Evolutionary conservation across 345 rosid species (phyloP).

Genomic region (Psidium guajava): DNA sequence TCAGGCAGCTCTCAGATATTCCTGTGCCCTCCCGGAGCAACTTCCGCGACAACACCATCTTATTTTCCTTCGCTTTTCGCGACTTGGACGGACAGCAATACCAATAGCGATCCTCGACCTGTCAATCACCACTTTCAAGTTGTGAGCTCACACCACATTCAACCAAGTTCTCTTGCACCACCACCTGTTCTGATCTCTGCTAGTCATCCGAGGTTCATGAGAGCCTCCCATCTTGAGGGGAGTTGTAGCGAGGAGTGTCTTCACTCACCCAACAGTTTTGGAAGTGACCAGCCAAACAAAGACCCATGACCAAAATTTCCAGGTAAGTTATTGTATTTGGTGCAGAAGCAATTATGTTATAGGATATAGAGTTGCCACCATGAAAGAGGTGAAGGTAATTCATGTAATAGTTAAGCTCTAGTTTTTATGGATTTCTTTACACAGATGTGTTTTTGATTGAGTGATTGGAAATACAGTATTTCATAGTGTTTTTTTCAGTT

Average conservation of each 20-base stretch:
- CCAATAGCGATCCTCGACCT: slow-evolving; percentile 17
- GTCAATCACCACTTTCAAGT: neutral
- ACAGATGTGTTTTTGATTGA: neutral
- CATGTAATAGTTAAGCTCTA: neutral
- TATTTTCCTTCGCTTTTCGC: slow-evolving; percentile 20
- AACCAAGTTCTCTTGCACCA: neutral
- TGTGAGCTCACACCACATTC: neutral
- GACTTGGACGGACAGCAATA: slow-evolving; percentile 7
- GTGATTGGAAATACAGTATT: neutral
- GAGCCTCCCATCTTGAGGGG: neutral
- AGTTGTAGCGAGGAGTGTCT: neutral
- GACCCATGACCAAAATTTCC: neutral
- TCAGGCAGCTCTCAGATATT: neutral
- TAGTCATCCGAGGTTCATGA: neutral
- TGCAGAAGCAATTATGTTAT: neutral
- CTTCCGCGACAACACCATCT: slow-evolving; percentile 8
- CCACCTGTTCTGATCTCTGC: neutral
- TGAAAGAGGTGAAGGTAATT: neutral
- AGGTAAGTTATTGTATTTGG: neutral
- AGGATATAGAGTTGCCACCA: neutral
- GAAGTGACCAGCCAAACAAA: neutral
- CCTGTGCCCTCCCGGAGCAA: neutral
- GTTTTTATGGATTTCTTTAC: neutral
- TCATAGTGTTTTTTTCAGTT: neutral
- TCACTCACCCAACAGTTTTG: neutral